Conservation (phyloP, 805 yeast genomes). For the Blastobotrys robertii region DNA sequence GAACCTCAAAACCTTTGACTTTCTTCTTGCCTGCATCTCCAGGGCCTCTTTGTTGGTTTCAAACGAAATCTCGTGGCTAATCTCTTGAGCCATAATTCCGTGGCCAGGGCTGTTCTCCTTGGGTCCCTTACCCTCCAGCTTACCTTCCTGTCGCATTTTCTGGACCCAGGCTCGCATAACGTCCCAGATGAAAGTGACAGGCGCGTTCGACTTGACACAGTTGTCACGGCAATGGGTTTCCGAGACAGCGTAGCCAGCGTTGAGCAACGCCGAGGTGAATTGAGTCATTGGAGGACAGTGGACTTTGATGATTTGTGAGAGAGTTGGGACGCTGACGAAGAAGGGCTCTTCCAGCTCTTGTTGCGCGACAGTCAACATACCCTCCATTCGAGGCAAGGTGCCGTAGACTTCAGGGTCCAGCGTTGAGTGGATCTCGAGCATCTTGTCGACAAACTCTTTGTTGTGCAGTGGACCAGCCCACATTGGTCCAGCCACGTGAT, state of each 20-base stretch:
- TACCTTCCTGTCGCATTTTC: slow-evolving; percentile 18
- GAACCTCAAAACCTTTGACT: slow-evolving; percentile 71
- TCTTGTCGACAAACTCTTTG: slow-evolving; percentile 50
- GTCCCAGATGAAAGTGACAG: slow-evolving; percentile 70
- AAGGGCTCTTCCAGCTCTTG: slow-evolving; percentile 66
- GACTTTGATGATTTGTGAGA: slow-evolving; percentile 67
- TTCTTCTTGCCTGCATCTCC: slow-evolving; percentile 51
- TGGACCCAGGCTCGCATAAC: slow-evolving; percentile 54
- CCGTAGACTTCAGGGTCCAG: slow-evolving; percentile 54
- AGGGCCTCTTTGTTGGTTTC: slow-evolving; percentile 47
- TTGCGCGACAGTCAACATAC: slow-evolving; percentile 81
- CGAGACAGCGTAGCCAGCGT: slow-evolving; percentile 72
- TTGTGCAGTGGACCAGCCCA: slow-evolving; percentile 80
- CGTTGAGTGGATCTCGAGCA: slow-evolving; percentile 44
- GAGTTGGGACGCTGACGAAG: slow-evolving; percentile 69
- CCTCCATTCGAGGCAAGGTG: slow-evolving; percentile 76
- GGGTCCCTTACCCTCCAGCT: slow-evolving; percentile 18
- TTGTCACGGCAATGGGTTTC: slow-evolving; percentile 84
- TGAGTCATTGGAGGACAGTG: slow-evolving; percentile 73
- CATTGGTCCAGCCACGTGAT: slow-evolving; percentile 93
- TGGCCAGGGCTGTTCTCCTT: slow-evolving; percentile 27
- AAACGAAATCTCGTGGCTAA: slow-evolving; percentile 39
- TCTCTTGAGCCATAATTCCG: slow-evolving; percentile 1
- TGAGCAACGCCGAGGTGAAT: slow-evolving; percentile 72
- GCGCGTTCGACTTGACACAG: slow-evolving; percentile 82